Evolutionary conservation across 371 early-diverging fungal genomes (phyloP), one percentile per base, ranked within the genome.

Genomic region (Mortierella sp.): DNA sequence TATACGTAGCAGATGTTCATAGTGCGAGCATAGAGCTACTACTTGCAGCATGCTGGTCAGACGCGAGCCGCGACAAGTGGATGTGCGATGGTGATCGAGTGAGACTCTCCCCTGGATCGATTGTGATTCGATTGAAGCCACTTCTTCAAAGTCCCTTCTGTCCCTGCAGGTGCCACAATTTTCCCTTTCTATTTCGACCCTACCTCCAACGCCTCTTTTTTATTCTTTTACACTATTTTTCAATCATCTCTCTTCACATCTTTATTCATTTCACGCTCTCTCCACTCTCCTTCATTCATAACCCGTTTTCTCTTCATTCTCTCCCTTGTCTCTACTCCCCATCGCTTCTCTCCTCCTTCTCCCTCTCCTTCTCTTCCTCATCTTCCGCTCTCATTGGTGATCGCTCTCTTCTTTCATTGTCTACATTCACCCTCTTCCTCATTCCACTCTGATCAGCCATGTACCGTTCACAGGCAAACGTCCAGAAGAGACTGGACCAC

Each of bases 401-500:
- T 52, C 65, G 7, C 24, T 47, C 52, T 74, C 34, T 19, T 71
- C 13, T 44, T 44, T 38, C 10, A 1, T 42, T 48, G 9, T 28
- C 28, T 65, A 16, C 2, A 21, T 44, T 63, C 31, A 7, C 42
- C 48, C 14, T n/a, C 52, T 74, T 54, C 58, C 65, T 71, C 70
- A 38, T 42, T 70, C 28, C 24, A 8, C 21, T 16, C 34, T 68
- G 68, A 68, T 68, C 68, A 68, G 68, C 3, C 68, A 68, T 72
- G 68, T 86, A 84, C 65, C 81, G 84, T 45, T 81, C 81, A 16
- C 88, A 84, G 76, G 47, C 80, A 24, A 76, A 79, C 45, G 83
- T 84, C 65, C 87, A 90, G 19, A 91, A 92, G 78, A 86, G 94
- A 74, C 91, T 97, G 45, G 96, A 97, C 76, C 90, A 92, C 79